Conservation (phyloP, 768 basidiomycete species). For the Boletellus emodensis region DNA sequence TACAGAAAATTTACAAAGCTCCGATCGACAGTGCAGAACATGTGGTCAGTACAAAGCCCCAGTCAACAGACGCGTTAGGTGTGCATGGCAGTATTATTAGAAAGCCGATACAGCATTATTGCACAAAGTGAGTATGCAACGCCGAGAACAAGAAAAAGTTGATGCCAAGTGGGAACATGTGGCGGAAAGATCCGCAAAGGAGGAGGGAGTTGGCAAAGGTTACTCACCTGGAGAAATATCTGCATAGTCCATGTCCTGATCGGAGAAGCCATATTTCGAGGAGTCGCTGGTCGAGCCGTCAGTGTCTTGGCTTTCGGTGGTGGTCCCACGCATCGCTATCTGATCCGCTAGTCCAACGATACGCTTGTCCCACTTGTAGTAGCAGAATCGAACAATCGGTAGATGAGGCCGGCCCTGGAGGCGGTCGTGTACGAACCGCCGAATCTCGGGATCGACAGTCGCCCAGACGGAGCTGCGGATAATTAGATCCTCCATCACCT, state of each 20-base stretch:
- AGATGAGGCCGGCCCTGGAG: constrained; percentile 3
- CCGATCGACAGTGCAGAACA: neutral
- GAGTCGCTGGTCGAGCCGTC: neutral
- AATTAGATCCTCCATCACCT: neutral
- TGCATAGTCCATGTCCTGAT: too few species aligned
- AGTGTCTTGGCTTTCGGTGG: neutral
- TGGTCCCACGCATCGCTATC: neutral
- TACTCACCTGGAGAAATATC: constrained; percentile 5
- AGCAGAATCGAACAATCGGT: constrained; percentile 9
- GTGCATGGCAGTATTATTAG: neutral
- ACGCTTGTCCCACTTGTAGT: constrained; percentile 20
- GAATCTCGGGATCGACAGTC: constrained; percentile 2
- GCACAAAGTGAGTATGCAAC: neutral
- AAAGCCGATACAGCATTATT: neutral
- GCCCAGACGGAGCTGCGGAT: constrained; percentile 4
- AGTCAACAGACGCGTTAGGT: constrained; percentile 1
- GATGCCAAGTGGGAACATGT: neutral
- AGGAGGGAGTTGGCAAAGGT: neutral
- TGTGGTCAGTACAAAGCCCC: constrained; percentile 12
- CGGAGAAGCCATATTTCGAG: neutral
- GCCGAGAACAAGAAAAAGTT: neutral
- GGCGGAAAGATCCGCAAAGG: neutral
- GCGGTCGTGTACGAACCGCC: neutral
- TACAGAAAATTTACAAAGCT: neutral
- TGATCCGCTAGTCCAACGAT: constrained; percentile 15